phyloP scores from a whole-genome alignment of 2,329 filamentous ascomycete genomes.

The Epichloe typhina region DNA sequence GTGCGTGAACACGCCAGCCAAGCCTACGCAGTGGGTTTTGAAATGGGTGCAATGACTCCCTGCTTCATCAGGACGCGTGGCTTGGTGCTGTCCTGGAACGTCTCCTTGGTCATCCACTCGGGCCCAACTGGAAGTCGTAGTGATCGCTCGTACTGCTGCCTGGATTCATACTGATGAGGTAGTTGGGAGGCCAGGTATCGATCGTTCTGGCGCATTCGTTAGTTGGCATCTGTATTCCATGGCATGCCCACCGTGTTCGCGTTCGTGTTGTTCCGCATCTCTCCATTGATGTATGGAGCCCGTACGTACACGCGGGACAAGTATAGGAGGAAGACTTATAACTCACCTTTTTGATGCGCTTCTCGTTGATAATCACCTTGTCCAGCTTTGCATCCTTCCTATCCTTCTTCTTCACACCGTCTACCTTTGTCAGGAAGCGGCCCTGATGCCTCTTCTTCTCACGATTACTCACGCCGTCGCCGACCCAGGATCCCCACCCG shows the following conservation, averaged over 20 bases:
- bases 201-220: slow-evolving; percentile 43
- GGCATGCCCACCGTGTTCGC: no score
- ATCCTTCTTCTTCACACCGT: slow-evolving; percentile 63
- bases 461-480: slow-evolving; percentile 63
- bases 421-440: slow-evolving; percentile 49
- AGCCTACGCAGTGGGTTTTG: slow-evolving; percentile 48
- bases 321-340: background rate
- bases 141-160: slow-evolving; percentile 79
- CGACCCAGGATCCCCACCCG: slow-evolving; percentile 89
- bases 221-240: background rate
- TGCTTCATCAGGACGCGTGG: slow-evolving; percentile 83
- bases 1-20: background rate
- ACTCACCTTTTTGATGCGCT: slow-evolving; percentile 74
- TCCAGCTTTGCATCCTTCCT: slow-evolving; percentile 73
- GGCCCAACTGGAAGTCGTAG: slow-evolving; percentile 77
- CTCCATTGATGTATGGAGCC: no score
- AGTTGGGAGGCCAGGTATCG: slow-evolving; percentile 76
- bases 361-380: slow-evolving; percentile 86
- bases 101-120: slow-evolving; percentile 95
- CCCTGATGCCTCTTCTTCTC: slow-evolving; percentile 51
- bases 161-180: slow-evolving; percentile 81
- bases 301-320: background rate
- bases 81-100: slow-evolving; percentile 80
- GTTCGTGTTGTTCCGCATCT: no score
- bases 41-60: slow-evolving; percentile 78